Evolutionary conservation across 163 green algal genomes (phyloP).

Genomic region (Chlamydomonas reinhardtii): DNA sequence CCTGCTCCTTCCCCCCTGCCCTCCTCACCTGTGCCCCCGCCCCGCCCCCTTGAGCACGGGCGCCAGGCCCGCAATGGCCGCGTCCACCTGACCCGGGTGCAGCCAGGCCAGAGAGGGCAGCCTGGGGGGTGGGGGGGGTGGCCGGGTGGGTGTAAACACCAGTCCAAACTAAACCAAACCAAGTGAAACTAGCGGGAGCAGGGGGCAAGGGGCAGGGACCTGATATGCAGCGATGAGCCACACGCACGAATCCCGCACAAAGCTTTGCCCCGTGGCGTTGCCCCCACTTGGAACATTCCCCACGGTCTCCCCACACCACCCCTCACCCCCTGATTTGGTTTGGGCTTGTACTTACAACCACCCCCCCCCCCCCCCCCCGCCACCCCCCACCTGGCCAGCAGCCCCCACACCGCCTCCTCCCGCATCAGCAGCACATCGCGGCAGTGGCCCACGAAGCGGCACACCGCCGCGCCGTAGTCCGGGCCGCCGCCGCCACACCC

Average conservation of each 20-base stretch:
- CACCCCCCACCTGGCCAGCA: constrained; percentile 33
- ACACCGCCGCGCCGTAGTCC: not conserved
- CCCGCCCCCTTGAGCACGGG: constrained; percentile 28
- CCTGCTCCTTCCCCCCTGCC: not conserved
- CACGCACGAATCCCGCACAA: too few species aligned
- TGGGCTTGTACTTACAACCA: not conserved
- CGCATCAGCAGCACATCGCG: constrained; percentile 23
- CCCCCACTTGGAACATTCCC: too few species aligned
- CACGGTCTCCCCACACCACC: too few species aligned
- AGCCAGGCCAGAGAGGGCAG: constrained; percentile 8
- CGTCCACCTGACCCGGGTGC: not conserved
- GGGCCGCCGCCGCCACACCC: not conserved
- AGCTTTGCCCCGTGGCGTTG: too few species aligned
- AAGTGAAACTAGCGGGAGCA: too few species aligned
- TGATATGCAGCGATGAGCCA: too few species aligned
- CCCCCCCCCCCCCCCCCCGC: not conserved
- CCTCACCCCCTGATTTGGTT: too few species aligned
- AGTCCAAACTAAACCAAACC: too few species aligned
- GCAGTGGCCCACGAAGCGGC: constrained; percentile 20
- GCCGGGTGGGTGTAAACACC: too few species aligned
- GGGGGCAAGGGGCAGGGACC: too few species aligned
- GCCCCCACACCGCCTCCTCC: constrained; percentile 25
- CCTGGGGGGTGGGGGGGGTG: not conserved
- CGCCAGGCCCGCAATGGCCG: not conserved
- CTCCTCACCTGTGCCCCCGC: constrained; percentile 6